These are phyloP conservation scores for Syncephalastrum monosporum DNA, from an alignment of 371 early-diverging fungal genomes.

Conservation along the genomic window DNA sequence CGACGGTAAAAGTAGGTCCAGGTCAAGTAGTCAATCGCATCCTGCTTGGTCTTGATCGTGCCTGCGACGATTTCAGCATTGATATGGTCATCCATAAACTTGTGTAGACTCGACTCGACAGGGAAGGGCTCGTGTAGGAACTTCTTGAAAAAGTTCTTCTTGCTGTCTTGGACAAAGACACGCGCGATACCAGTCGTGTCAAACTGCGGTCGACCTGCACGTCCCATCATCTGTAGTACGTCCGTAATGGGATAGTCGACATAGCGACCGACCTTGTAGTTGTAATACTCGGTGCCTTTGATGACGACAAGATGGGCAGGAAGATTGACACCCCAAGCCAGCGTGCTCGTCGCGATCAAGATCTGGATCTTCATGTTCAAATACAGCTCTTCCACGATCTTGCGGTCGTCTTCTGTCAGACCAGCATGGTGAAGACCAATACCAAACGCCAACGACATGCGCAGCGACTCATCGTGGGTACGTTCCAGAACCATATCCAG, in stretches of 20 bases:
- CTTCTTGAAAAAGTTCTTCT: slow-evolving; percentile 96
- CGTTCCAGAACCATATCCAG: slow-evolving; percentile 65
- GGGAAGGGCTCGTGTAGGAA: slow-evolving; percentile 94
- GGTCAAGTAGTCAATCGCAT: slow-evolving; percentile 90
- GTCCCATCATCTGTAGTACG: slow-evolving; percentile 98
- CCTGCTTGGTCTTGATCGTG: slow-evolving; percentile 83
- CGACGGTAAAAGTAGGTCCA: slow-evolving; percentile 96
- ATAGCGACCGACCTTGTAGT: slow-evolving; percentile 84
- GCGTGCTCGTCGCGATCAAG: slow-evolving; percentile 94
- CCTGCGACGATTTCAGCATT: slow-evolving; percentile 92
- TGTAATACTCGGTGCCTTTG: slow-evolving; percentile 98
- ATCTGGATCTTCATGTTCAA: slow-evolving; percentile 91
- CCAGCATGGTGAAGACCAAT: slow-evolving; percentile 99
- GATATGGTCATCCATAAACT: slow-evolving; percentile 80
- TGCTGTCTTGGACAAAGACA: slow-evolving; percentile 86
- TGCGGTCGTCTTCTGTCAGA: slow-evolving; percentile 85
- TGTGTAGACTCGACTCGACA: slow-evolving; percentile 82
- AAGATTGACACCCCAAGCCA: slow-evolving; percentile 99
- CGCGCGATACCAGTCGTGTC: slow-evolving; percentile 88
- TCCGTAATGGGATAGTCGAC: slow-evolving; percentile 95
- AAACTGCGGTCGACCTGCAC: slow-evolving; percentile 98
- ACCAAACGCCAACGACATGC: slow-evolving; percentile 86
- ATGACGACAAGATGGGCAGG: slow-evolving; percentile 98
- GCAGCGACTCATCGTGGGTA: slow-evolving; percentile 79
- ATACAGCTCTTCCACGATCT: slow-evolving; percentile 93